Conservation (phyloP, 1,139 yeast species). For the Geotrichum cucujoidarum region DNA sequence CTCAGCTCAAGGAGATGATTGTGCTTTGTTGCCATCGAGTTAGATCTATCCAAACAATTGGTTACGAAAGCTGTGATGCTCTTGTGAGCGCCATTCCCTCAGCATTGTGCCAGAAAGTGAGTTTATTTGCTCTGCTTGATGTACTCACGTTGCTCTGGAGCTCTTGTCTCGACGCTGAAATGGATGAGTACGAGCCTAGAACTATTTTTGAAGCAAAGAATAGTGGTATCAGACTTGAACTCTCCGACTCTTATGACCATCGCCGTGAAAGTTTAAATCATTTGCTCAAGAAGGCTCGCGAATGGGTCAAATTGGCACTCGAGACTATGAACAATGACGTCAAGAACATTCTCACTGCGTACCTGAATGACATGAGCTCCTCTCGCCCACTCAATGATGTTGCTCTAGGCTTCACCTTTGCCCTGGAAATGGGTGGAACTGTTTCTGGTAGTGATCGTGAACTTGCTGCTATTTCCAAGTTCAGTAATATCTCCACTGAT, state of each 20-base stretch:
- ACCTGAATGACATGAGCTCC: conserved; percentile 49
- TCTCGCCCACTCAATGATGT: conserved; percentile 39
- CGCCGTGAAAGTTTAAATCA: conserved; percentile 62
- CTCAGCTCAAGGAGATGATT: conserved; percentile 65
- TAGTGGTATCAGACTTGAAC: conserved; percentile 52
- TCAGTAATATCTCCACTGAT: conserved; percentile 39
- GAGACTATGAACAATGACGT: conserved; percentile 62
- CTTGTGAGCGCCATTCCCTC: conserved; percentile 72
- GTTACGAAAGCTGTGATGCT: conserved; percentile 71
- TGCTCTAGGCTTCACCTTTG: conserved; percentile 82
- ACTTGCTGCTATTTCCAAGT: conserved; percentile 27
- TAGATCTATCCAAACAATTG: conserved; percentile 69
- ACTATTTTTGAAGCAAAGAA: conserved; percentile 57
- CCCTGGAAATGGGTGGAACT: conserved; percentile 79
- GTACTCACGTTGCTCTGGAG: conserved; percentile 71
- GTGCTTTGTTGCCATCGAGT: conserved; percentile 75
- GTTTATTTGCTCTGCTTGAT: conserved; percentile 77
- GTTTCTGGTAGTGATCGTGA: conserved; percentile 55
- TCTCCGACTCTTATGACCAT: conserved; percentile 79
- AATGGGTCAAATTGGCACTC: conserved; percentile 60
- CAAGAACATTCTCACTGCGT: conserved; percentile 71
- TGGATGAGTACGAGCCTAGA: conserved; percentile 78
- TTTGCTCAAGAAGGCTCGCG: conserved; percentile 54
- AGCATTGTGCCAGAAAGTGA: conserved; percentile 65
- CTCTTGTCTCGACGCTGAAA: conserved; percentile 81